Conservation (phyloP, 148 eudicot species). For the Chenopodium formosanum region DNA sequence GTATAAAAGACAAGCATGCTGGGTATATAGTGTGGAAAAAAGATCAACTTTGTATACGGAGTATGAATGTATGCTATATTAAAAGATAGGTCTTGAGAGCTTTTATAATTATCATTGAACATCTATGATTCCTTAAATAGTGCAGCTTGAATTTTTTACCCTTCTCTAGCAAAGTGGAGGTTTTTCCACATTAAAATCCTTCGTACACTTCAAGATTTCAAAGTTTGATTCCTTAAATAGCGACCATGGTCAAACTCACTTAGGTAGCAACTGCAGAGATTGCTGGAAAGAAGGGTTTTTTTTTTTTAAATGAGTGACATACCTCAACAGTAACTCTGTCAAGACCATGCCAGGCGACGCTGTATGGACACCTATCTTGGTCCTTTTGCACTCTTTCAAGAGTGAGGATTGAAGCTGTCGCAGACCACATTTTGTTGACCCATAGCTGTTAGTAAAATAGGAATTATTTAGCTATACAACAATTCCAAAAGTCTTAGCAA, state of each 20-base stretch:
- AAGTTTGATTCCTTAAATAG: background rate
- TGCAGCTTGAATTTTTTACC: too few relatives aligned
- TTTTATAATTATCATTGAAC: too few relatives aligned
- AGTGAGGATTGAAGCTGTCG: slow-evolving; percentile 93
- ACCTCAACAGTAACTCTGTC: slow-evolving; percentile 91
- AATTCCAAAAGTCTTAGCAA: background rate
- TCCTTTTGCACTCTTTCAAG: slow-evolving; percentile 66
- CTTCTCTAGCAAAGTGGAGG: too few relatives aligned
- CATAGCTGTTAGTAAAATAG: slow-evolving; percentile 55
- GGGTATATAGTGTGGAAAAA: too few relatives aligned
- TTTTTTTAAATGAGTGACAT: background rate
- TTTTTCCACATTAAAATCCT: too few relatives aligned
- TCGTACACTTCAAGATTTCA: too few relatives aligned
- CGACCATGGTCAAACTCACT: background rate
- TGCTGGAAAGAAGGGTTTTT: background rate
- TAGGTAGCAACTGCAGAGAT: background rate
- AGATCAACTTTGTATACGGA: too few relatives aligned
- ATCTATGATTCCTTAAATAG: too few relatives aligned
- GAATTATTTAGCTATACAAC: slow-evolving; percentile 6
- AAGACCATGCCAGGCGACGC: slow-evolving; percentile 99
- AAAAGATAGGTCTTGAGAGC: too few relatives aligned
- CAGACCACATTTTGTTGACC: slow-evolving; percentile 98
- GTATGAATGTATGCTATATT: too few relatives aligned
- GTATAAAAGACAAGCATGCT: too few relatives aligned
- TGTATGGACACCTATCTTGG: slow-evolving; percentile 85